phyloP scores from a whole-genome alignment of 2,329 filamentous ascomycete genomes.

The Colletotrichum camelliae region DNA sequence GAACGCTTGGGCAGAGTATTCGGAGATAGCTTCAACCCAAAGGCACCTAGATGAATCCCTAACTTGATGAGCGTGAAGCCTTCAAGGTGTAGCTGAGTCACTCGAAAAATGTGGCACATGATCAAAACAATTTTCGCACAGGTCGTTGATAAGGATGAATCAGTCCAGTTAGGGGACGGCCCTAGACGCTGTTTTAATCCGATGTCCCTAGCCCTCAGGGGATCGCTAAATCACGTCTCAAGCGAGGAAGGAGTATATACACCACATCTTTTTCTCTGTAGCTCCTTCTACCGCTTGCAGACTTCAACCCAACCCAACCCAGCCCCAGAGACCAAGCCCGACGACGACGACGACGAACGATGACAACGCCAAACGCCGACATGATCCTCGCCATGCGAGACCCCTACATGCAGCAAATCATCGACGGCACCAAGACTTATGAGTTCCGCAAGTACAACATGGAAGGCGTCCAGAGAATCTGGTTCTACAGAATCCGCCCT shows the following conservation, averaged over 20 bases:
- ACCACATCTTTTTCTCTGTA: not conserved
- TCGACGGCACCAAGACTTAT: slow-evolving; percentile 29
- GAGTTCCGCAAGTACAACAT: slow-evolving; percentile 32
- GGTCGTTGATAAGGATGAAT: not conserved
- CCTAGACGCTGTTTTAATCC: not conserved
- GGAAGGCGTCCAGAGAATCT: slow-evolving; percentile 26
- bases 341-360: not conserved
- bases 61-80: not conserved
- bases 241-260: not conserved
- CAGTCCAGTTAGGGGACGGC: not conserved
- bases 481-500: slow-evolving; percentile 32
- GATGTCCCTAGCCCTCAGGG: not conserved
- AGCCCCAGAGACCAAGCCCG: not conserved
- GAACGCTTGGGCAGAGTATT: not conserved
- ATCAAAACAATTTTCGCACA: not conserved
- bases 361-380: not conserved
- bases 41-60: not conserved
- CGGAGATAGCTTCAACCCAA: not conserved
- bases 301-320: not conserved
- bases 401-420: slow-evolving; percentile 27
- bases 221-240: not conserved
- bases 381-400: not conserved
- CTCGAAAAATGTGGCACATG: not conserved
- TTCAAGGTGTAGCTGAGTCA: not conserved
- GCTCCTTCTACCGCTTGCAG: not conserved